Evolutionary conservation across 176 grass and related monocot genomes (phyloP), one percentile per base, ranked within the genome.

Genomic region (Miscanthus lutarioriparius): DNA sequence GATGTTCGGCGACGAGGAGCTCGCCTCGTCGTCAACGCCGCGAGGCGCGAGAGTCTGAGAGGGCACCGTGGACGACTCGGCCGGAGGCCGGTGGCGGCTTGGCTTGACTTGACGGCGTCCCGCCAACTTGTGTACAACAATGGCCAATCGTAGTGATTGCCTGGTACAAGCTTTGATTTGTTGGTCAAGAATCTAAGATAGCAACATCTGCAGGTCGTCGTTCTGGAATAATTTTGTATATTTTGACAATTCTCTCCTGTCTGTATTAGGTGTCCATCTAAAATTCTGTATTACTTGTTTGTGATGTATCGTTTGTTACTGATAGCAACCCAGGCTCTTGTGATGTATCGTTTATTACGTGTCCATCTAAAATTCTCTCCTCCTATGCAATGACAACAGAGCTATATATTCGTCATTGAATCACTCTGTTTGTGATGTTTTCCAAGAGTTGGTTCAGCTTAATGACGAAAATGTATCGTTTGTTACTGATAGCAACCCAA

Each of bases 21-120:
- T 17, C 23, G 32, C 75, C 33, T 44, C 41, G 0, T 87, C 85
- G 11, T 68, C 84, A 10, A 72, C 71, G 17, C 59, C 54, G 0
- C 73, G 19, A 47, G 43, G 8, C 39, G 10, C 39, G 41, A 33
- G 78, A 83, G 22, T 36, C 81, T 22, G 79, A 83, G 53, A 82
- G 37, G 76, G 56, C 51, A 2, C 40, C 33, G 49, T 73, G 56
- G 19, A 70, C 54, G 64, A 65, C 11, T 27, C 47, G 26, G 48
- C 48, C 72, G 6, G 74, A 64, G 44, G 13, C 71, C 27, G 20
- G 85, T 33, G 32, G 64, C 20, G 48, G 71, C 45, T 40, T 32
- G n/a, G 70, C 2, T 41, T 30, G 41, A 44, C 68, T 25, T 11
- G 58, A 25, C 22, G 10, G 39, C 58, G 22, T 22, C 70, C 28